phyloP scores from a whole-genome alignment of 148 eudicot genomes.

The Rhododendron mucronatum region DNA sequence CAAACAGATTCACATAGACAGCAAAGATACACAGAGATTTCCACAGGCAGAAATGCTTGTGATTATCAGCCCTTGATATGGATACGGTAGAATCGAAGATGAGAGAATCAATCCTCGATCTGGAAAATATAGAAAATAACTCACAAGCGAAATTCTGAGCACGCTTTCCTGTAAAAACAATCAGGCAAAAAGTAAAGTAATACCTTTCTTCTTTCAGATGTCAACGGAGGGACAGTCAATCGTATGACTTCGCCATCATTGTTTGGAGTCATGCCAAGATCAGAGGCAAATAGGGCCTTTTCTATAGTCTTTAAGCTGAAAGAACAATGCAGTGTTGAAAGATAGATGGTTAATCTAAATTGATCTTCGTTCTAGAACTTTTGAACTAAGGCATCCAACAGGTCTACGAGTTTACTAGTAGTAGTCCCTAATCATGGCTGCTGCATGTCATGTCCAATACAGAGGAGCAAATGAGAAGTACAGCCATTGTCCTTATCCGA shows the following conservation, averaged over 20 bases:
- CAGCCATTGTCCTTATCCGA: background rate
- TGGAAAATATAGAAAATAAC: background rate
- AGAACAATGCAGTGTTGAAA: background rate
- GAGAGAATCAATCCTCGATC: background rate
- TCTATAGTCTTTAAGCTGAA: constrained; percentile 89
- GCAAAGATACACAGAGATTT: background rate
- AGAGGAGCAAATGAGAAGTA: background rate
- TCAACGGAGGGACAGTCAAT: constrained; percentile 75
- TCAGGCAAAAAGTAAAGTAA: constrained; percentile 9
- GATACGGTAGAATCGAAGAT: background rate
- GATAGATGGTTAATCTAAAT: background rate
- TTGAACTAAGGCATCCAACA: constrained; percentile 1
- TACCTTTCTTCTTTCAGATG: constrained; percentile 96
- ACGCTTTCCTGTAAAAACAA: background rate
- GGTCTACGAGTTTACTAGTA: background rate
- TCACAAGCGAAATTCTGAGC: background rate
- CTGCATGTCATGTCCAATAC: constrained; percentile 5
- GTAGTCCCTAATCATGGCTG: background rate
- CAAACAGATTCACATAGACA: constrained; percentile 1
- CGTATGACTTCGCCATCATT: constrained; percentile 96
- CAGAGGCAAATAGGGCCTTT: constrained; percentile 86
- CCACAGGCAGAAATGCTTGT: background rate
- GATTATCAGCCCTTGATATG: background rate
- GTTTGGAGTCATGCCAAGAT: constrained; percentile 77
- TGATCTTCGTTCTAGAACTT: background rate